phyloP scores from a whole-genome alignment of 441 rosid species.

The Viola pubescens region DNA sequence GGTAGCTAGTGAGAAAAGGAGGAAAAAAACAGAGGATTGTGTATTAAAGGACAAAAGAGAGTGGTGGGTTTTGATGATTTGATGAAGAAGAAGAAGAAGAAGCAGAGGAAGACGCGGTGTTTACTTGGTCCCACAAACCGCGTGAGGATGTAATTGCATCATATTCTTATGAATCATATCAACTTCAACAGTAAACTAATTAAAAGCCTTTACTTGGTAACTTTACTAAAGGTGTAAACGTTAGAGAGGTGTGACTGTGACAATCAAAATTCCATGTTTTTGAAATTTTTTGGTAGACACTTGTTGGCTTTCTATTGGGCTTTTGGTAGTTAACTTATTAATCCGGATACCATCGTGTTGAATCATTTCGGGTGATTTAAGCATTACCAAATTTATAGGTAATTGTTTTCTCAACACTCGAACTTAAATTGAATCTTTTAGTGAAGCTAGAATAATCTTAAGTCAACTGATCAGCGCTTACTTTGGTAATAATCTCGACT shows the following conservation, averaged over 20 bases:
- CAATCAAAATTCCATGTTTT: neutral
- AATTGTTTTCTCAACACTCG: too few relatives aligned
- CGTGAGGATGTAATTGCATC: conserved; percentile 15
- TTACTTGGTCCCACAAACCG: conserved; percentile 35
- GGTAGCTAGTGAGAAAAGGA: neutral
- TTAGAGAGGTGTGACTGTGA: neutral
- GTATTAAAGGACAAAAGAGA: neutral
- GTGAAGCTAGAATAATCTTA: too few relatives aligned
- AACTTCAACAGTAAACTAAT: neutral
- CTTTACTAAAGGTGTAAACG: too few relatives aligned
- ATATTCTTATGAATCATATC: too few relatives aligned
- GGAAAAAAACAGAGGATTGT: conserved; percentile 3
- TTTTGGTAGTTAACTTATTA: neutral
- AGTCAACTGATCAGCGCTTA: too few relatives aligned
- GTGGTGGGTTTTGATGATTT: neutral
- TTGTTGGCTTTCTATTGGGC: neutral
- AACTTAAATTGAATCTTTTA: too few relatives aligned
- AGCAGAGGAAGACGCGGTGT: conserved; percentile 20
- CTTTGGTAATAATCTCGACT: too few relatives aligned
- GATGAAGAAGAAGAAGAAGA: neutral
- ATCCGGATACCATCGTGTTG: too few relatives aligned
- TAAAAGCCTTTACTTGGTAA: too few relatives aligned
- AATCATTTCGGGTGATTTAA: too few relatives aligned
- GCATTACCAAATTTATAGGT: too few relatives aligned
- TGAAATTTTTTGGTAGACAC: neutral